Evolutionary conservation across 2,329 filamentous ascomycete genomes (phyloP).

Genomic region (Colletotrichum musicola): DNA sequence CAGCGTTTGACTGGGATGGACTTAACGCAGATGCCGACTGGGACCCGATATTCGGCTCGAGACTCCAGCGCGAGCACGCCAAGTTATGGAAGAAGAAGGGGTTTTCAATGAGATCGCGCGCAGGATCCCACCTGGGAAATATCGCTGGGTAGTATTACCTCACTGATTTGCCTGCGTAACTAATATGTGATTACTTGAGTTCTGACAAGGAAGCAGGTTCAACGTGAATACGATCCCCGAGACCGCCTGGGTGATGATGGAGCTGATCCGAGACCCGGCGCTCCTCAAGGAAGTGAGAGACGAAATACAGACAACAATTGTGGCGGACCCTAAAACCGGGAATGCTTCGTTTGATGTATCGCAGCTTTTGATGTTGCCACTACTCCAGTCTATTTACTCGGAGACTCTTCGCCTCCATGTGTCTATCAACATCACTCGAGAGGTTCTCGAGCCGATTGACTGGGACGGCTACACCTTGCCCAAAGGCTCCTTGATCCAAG

Average conservation of each 20-base stretch:
- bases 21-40: conserved; percentile 41
- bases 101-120: neutral
- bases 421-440: neutral
- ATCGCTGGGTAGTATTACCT: too few species aligned
- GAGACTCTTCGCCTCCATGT: neutral
- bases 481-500: neutral
- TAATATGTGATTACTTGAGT: neutral
- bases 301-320: conserved; percentile 39
- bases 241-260: conserved; percentile 45
- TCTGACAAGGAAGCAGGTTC: conserved; percentile 28
- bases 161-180: neutral
- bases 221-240: conserved; percentile 46
- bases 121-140: too few species aligned
- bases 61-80: conserved; percentile 40
- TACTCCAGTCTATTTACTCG: neutral
- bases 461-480: neutral
- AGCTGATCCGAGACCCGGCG: conserved; percentile 42
- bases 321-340: neutral
- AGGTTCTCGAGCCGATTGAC: neutral
- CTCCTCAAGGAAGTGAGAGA: conserved; percentile 41
- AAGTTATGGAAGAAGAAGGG: neutral
- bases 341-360: neutral
- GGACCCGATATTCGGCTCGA: conserved; percentile 47
- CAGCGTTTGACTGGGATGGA: conserved; percentile 40
- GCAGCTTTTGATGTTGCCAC: neutral